A percentile compares a stretch with the other conserved stretches of the same genome.
These are phyloP conservation scores for Cryphonectria naterciae DNA, from an alignment of 2,329 filamentous ascomycete species.

Conservation along the genomic window DNA sequence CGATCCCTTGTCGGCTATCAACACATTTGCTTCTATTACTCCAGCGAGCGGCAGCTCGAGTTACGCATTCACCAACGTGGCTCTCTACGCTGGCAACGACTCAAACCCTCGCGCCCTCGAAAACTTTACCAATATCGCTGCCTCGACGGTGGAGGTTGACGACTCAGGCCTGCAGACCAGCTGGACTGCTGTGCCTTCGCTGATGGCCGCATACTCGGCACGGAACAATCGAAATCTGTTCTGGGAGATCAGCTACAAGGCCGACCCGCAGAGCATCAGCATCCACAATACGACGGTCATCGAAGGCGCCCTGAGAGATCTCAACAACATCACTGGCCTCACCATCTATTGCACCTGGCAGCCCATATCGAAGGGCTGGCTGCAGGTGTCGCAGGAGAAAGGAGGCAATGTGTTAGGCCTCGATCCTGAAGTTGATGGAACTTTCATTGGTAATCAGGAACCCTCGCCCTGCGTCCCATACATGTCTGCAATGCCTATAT, in stretches of 20 bases:
- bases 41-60: slow-evolving; percentile 22
- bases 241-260: slow-evolving; percentile 8
- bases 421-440: slow-evolving; percentile 7
- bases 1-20: slow-evolving; percentile 31
- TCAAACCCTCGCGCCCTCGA: slow-evolving; percentile 26
- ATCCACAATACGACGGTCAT: slow-evolving; percentile 8
- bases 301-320: not conserved
- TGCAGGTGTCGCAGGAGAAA: slow-evolving; percentile 4
- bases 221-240: not conserved
- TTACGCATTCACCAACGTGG: not conserved
- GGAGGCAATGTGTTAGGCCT: slow-evolving; percentile 6
- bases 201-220: not conserved
- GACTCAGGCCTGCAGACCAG: no score
- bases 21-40: slow-evolving; percentile 26
- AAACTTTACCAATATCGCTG: slow-evolving; percentile 30
- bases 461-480: no score
- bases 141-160: not conserved
- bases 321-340: not conserved
- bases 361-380: slow-evolving; percentile 1
- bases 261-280: not conserved
- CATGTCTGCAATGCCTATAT: no score
- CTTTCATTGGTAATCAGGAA: slow-evolving; percentile 1
- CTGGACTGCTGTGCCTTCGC: no score
- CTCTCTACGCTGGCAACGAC: not conserved
- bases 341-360: not conserved